Evolutionary conservation across 768 basidiomycete species (phyloP), one percentile per base, ranked within the genome.

Genomic region (Naganishia randhawae): DNA sequence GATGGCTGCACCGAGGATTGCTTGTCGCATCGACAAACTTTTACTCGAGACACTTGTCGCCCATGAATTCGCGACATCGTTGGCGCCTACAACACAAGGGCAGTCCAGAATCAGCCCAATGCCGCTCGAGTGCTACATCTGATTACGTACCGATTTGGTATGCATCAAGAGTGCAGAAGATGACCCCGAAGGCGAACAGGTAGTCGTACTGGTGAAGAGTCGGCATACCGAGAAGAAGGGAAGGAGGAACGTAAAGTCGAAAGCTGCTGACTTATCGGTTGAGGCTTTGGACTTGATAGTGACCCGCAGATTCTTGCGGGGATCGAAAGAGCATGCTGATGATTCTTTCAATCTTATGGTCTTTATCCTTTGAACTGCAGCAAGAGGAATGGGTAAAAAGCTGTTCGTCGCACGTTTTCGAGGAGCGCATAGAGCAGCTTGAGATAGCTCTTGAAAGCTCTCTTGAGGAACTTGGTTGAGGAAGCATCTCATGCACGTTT

Each of bases 21-120:
- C 82, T 69, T 83, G 82, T 37, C 73, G 66, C 66, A 82, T 71
- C 4, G 81, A 80, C 55, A 83, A 68, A 25, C 80, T 81, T 63
- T 77, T 77, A 19, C 80, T 81, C 0, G 80, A 73, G n/a, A 81
- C 78, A 9, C 78, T 80, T 7, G 80, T 82, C 0, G 81, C 81
- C 69, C 77, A 81, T 4, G 79, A 72, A 77, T 80, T 79, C 68
- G 76, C 75, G 41, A 79, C 76, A 65, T 76, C 72, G 67, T 68
- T 68, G 50, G 71, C 71, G 22, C 63, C 53, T 65, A 57, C 10
- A 57, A 37, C n/a, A 29, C 19, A 33, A 14, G 14, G 54, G 25
- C 25, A 33, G 39, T 45, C 16, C 27, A 22, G 3, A 31, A 31
- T 39, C 25, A 53, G 27, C 1, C 3, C 22, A 31, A 17, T n/a